Percentiles rank a stretch among this genome's conserved stretches.
Evolutionary conservation across 805 yeast species (phyloP).

Genomic region (Yamadazyma philogaea): DNA sequence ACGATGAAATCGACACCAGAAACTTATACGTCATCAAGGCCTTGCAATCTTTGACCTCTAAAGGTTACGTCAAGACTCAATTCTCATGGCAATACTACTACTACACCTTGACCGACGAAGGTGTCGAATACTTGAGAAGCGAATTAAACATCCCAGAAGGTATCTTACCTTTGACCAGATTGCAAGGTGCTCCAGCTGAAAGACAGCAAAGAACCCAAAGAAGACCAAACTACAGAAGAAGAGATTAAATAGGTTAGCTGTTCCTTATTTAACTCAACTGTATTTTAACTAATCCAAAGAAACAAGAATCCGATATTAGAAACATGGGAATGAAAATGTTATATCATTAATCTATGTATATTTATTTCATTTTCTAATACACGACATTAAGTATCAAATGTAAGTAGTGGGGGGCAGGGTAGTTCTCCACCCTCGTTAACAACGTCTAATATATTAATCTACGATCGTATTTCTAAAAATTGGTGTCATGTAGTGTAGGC

Average conservation of each 20-base stretch:
- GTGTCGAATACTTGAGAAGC: constrained; percentile 97
- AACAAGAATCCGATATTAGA: constrained; percentile 6
- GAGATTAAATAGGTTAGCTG: constrained; percentile 34
- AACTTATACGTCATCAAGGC: constrained; percentile 98
- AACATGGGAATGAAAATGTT: constrained; percentile 4
- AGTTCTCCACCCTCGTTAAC: background rate
- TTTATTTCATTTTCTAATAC: constrained; percentile 17
- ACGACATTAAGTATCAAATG: constrained; percentile 13
- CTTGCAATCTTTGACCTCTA: constrained; percentile 97
- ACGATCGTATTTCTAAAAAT: no score
- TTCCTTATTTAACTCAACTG: constrained; percentile 7
- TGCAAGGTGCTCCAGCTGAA: constrained; percentile 89
- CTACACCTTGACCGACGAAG: constrained; percentile 99
- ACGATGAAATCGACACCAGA: constrained; percentile 97
- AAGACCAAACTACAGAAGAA: constrained; percentile 61
- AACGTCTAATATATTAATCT: no score
- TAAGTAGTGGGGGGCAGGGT: background rate
- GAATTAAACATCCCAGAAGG: constrained; percentile 98
- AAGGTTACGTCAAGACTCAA: constrained; percentile 99
- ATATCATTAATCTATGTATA: constrained; percentile 11
- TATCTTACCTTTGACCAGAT: constrained; percentile 97
- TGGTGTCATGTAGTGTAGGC: no score
- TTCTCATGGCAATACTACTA: constrained; percentile 99
- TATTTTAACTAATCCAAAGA: constrained; percentile 7
- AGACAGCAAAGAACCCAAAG: constrained; percentile 52